Conservation (phyloP, 202 grass and related monocot genomes). For the Schoenoplectus triqueter region DNA sequence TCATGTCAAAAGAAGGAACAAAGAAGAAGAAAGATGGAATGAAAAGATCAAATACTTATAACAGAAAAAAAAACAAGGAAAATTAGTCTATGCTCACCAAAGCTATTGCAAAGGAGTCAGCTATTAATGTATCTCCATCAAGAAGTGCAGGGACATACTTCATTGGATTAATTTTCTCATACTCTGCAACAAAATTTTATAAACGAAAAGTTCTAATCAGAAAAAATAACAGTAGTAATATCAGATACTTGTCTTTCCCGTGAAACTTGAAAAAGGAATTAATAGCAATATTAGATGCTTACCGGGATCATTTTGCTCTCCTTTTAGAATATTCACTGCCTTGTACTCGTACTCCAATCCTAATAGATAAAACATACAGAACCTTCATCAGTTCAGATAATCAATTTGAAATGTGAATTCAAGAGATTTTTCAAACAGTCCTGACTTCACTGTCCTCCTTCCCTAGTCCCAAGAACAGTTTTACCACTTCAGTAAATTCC, state of each 20-base stretch:
- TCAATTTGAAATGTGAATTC: background rate
- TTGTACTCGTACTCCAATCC: conserved; percentile 90
- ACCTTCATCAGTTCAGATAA: background rate
- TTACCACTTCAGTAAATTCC: background rate
- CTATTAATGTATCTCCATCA: conserved; percentile 53
- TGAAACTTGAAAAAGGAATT: background rate
- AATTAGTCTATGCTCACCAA: conserved; percentile 46
- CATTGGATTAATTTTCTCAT: conserved; percentile 76
- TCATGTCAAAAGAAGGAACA: background rate
- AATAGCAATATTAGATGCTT: background rate
- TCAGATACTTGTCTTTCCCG: background rate
- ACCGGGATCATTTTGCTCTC: conserved; percentile 80
- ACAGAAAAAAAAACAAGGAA: background rate
- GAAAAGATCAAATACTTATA: background rate
- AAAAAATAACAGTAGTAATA: background rate
- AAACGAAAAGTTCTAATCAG: background rate
- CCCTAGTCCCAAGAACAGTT: background rate
- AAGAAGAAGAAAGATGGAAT: background rate
- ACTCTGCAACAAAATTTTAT: conserved; percentile 54
- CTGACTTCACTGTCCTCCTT: background rate
- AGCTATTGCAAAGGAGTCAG: conserved; percentile 69
- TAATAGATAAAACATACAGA: conserved; percentile 14
- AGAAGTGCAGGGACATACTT: conserved; percentile 68
- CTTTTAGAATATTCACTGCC: conserved; percentile 82
- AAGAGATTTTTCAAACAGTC: background rate